Percentiles rank a stretch among this genome's conserved stretches.
These are phyloP conservation scores for Naganishia randhawae DNA, from an alignment of 768 basidiomycete species.

Conservation along the genomic window DNA sequence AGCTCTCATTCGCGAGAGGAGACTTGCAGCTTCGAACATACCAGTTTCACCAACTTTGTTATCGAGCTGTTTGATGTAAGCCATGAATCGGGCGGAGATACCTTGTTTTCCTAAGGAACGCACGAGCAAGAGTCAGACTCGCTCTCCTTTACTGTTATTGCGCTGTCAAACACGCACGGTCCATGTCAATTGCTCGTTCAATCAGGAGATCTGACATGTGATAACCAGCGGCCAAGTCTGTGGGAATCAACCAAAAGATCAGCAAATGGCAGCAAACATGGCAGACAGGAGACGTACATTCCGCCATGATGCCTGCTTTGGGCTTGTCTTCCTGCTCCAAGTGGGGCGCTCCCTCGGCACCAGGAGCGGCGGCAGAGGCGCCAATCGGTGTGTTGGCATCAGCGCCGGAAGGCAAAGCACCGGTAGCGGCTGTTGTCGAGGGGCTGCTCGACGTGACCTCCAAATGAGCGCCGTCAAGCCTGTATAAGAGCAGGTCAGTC, in stretches of 20 bases:
- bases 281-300: constrained; percentile 24
- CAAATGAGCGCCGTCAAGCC: constrained; percentile 67
- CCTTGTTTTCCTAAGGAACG: constrained; percentile 60
- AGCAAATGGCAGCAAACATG: background rate
- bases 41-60: constrained; percentile 53
- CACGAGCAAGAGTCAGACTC: background rate
- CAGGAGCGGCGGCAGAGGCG: constrained; percentile 25
- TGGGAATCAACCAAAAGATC: background rate
- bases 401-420: constrained; percentile 41
- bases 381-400: constrained; percentile 46
- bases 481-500: background rate
- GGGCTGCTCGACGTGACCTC: constrained; percentile 54
- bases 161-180: constrained; percentile 55
- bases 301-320: constrained; percentile 35
- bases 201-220: constrained; percentile 71
- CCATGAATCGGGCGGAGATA: constrained; percentile 78
- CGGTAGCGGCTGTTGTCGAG: constrained; percentile 33
- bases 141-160: constrained; percentile 51
- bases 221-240: constrained; percentile 81
- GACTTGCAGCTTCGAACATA: background rate
- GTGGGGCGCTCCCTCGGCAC: constrained; percentile 47
- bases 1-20: background rate
- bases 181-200: constrained; percentile 55
- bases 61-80: constrained; percentile 72
- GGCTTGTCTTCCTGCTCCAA: constrained; percentile 85